A percentile compares a stretch with the other conserved stretches of the same genome.
Conservation (phyloP, 2,329 filamentous ascomycete species). For the Fusarium pseudoanthophilum region DNA sequence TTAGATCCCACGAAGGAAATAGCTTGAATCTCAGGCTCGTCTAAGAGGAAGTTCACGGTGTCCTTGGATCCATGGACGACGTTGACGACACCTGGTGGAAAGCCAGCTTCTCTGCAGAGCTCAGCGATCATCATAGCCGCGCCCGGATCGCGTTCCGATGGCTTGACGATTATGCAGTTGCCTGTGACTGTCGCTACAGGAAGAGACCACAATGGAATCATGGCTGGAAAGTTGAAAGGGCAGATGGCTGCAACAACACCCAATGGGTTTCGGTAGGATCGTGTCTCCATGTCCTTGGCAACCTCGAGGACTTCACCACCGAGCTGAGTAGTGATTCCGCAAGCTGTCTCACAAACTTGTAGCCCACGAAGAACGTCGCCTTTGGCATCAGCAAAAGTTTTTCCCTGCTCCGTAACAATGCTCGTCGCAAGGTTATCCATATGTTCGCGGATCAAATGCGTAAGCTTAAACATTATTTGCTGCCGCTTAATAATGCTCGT, state of each 20-base stretch:
- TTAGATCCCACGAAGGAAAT: conserved; percentile 84
- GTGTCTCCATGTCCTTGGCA: conserved; percentile 86
- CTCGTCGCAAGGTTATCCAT: conserved; percentile 80
- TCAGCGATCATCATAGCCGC: conserved; percentile 84
- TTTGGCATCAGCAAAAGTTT: conserved; percentile 79
- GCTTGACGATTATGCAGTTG: conserved; percentile 82
- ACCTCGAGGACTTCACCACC: conserved; percentile 82
- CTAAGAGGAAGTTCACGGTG: conserved; percentile 82
- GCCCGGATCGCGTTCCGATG: conserved; percentile 81
- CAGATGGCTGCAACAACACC: conserved; percentile 82
- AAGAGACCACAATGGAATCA: conserved; percentile 86
- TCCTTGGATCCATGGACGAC: conserved; percentile 79
- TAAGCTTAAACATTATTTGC: conserved; percentile 83
- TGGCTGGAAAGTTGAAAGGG: conserved; percentile 85
- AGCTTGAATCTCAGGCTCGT: conserved; percentile 81
- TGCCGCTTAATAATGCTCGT: conserved; percentile 75
- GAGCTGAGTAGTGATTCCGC: conserved; percentile 77
- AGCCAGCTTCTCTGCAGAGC: conserved; percentile 77
- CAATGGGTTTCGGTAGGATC: conserved; percentile 77
- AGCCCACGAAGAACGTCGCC: conserved; percentile 79
- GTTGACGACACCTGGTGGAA: conserved; percentile 80
- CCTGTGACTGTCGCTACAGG: conserved; percentile 81
- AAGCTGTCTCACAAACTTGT: conserved; percentile 81
- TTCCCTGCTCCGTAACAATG: conserved; percentile 82
- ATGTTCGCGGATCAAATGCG: conserved; percentile 77